Evolutionary conservation across 768 basidiomycete species (phyloP).

Genomic region (Zangia roseola): DNA sequence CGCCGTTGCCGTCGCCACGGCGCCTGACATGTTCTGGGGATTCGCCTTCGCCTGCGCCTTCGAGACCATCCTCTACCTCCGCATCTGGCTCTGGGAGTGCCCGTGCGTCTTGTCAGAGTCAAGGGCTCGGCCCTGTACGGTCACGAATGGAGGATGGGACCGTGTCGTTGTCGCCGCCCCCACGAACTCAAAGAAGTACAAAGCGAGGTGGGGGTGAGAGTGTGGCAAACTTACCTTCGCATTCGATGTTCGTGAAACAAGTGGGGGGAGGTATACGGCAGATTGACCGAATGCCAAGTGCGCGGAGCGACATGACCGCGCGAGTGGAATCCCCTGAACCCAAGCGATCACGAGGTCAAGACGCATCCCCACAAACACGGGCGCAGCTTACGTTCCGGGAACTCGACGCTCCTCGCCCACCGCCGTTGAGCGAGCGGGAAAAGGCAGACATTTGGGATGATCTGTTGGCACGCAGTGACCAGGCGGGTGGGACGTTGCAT

Average conservation of each 20-base stretch:
- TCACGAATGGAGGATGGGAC: conserved; percentile 19
- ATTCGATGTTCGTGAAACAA: conserved; percentile 6
- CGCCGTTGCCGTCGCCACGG: conserved; percentile 10
- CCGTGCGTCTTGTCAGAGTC: conserved; percentile 35
- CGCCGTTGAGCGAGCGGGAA: conserved; percentile 59
- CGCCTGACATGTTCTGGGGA: conserved; percentile 12
- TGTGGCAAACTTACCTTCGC: conserved; percentile 5
- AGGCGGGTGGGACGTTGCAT: conserved; percentile 73
- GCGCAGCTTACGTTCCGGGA: conserved; percentile 50
- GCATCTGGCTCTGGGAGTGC: conserved; percentile 36
- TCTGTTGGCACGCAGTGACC: conserved; percentile 60
- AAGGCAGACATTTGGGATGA: conserved; percentile 74
- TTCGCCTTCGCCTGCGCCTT: conserved; percentile 29
- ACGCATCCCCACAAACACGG: conserved; percentile 14
- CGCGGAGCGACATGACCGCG: conserved; percentile 33
- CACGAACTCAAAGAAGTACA: conserved; percentile 15
- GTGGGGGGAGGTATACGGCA: conserved; percentile 5
- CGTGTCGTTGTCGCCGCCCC: conserved; percentile 29
- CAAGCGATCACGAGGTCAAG: conserved; percentile 6
- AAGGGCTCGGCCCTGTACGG: conserved; percentile 1
- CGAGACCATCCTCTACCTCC: conserved; percentile 44
- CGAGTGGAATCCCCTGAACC: conserved; percentile 10
- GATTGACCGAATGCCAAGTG: conserved; percentile 23
- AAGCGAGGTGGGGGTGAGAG: conserved; percentile 13
- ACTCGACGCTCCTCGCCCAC: conserved; percentile 35